phyloP scores from a whole-genome alignment of 768 basidiomycete species.

The Collybia nuda region DNA sequence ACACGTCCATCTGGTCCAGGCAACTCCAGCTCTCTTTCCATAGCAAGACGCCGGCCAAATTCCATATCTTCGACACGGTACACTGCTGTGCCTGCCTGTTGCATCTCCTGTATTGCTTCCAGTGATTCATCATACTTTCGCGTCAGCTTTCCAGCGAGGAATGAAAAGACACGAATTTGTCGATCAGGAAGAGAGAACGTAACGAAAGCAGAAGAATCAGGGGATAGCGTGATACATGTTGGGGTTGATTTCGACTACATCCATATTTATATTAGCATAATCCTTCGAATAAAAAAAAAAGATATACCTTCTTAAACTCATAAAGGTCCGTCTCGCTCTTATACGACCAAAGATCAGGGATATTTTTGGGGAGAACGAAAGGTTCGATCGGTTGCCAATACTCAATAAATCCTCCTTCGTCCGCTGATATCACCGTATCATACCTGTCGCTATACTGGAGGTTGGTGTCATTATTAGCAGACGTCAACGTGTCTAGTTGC shows the following conservation, averaged over 20 bases:
- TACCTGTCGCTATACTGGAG: constrained; percentile 85
- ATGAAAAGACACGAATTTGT: constrained; percentile 91
- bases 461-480: not conserved
- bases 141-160: constrained; percentile 84
- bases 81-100: constrained; percentile 93
- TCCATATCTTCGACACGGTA: constrained; percentile 98
- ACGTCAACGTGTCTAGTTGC: not conserved
- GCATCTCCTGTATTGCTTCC: constrained; percentile 94
- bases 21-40: constrained; percentile 88
- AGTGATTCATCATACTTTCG: constrained; percentile 96
- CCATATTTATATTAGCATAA: not conserved
- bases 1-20: constrained; percentile 71
- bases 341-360: constrained; percentile 82
- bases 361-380: constrained; percentile 77
- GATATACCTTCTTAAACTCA: constrained; percentile 92
- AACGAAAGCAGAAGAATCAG: constrained; percentile 85
- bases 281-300: not conserved
- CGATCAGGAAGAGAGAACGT: constrained; percentile 94
- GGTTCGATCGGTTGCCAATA: constrained; percentile 94
- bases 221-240: constrained; percentile 89
- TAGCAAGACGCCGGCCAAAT: constrained; percentile 92
- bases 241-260: constrained; percentile 85
- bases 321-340: constrained; percentile 93
- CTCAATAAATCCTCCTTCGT: constrained; percentile 93
- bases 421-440: constrained; percentile 91